These are phyloP conservation scores for Colletotrichum sp. DNA, from an alignment of 2,329 filamentous ascomycete genomes.

Conservation along the genomic window DNA sequence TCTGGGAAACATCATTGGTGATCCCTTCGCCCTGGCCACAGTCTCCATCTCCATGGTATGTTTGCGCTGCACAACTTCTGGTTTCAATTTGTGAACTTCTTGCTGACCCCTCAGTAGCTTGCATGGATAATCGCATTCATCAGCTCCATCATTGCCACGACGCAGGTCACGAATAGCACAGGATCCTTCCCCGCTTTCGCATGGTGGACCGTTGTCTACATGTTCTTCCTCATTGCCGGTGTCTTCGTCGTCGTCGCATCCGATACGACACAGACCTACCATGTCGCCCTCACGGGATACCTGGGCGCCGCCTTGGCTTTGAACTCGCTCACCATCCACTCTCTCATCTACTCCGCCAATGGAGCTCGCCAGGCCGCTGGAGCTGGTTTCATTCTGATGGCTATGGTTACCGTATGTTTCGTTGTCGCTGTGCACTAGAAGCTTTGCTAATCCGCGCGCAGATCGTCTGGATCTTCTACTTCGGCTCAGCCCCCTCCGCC, in stretches of 20 bases:
- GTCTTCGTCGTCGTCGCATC: constrained; percentile 84
- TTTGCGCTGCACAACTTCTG: constrained; percentile 25
- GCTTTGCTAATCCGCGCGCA: constrained; percentile 38
- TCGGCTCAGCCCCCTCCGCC: constrained; percentile 88
- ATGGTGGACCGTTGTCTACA: constrained; percentile 92
- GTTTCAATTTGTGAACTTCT: not conserved
- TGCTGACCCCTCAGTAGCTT: constrained; percentile 60
- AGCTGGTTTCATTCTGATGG: constrained; percentile 91
- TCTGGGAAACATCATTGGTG: constrained; percentile 89
- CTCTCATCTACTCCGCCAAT: constrained; percentile 77
- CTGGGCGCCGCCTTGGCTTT: constrained; percentile 83
- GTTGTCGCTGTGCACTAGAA: not conserved
- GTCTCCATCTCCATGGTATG: constrained; percentile 90
- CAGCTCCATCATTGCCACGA: constrained; percentile 76
- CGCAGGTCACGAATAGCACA: constrained; percentile 37
- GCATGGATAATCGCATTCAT: constrained; percentile 96
- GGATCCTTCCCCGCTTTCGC: constrained; percentile 80
- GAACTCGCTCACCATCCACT: constrained; percentile 85
- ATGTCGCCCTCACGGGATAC: constrained; percentile 90
- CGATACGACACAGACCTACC: constrained; percentile 85
- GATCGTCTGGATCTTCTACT: constrained; percentile 99
- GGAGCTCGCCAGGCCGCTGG: constrained; percentile 83
- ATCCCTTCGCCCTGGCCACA: constrained; percentile 94
- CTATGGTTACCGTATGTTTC: constrained; percentile 83
- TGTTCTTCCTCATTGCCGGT: constrained; percentile 81